Evolutionary conservation across 2,329 filamentous ascomycete species (phyloP).

Genomic region (Volutella citrinella): DNA sequence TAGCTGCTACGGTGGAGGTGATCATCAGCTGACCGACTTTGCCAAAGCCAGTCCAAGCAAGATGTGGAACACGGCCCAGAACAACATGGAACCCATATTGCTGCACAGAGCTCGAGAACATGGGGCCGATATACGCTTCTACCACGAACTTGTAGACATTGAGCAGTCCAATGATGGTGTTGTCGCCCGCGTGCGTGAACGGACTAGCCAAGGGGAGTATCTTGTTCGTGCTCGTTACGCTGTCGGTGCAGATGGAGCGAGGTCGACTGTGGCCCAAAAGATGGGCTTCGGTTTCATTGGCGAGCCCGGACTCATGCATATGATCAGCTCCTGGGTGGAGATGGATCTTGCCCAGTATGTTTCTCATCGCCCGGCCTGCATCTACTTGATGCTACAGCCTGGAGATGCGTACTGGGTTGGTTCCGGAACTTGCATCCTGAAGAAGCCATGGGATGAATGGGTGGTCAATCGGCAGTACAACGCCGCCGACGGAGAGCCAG

Average conservation of each 20-base stretch:
- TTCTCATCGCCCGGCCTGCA: constrained; percentile 11
- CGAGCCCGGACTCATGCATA: constrained; percentile 12
- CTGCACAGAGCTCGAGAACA: constrained; percentile 5
- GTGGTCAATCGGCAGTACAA: constrained; percentile 14
- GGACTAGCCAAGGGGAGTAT: constrained; percentile 8
- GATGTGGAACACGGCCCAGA: constrained; percentile 11
- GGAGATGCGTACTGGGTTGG: constrained; percentile 13
- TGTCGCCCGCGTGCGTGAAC: constrained; percentile 9
- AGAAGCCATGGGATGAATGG: constrained; percentile 13
- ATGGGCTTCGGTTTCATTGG: constrained; percentile 10
- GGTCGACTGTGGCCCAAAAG: constrained; percentile 10
- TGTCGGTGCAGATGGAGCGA: constrained; percentile 12
- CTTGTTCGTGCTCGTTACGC: constrained; percentile 9
- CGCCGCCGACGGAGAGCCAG: constrained; percentile 12
- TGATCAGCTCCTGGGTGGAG: constrained; percentile 12
- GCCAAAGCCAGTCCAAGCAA: constrained; percentile 10
- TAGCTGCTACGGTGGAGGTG: constrained; percentile 10
- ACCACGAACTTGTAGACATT: constrained; percentile 12
- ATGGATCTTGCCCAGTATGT: constrained; percentile 12
- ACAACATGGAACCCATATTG: constrained; percentile 8
- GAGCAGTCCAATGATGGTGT: constrained; percentile 7
- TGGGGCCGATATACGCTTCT: constrained; percentile 12
- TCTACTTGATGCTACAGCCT: constrained; percentile 13
- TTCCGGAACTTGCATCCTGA: constrained; percentile 9
- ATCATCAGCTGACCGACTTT: constrained; percentile 11